Evolutionary conservation across 2,329 filamentous ascomycete species (phyloP).

Genomic region (Pyrenochaeta sp.): DNA sequence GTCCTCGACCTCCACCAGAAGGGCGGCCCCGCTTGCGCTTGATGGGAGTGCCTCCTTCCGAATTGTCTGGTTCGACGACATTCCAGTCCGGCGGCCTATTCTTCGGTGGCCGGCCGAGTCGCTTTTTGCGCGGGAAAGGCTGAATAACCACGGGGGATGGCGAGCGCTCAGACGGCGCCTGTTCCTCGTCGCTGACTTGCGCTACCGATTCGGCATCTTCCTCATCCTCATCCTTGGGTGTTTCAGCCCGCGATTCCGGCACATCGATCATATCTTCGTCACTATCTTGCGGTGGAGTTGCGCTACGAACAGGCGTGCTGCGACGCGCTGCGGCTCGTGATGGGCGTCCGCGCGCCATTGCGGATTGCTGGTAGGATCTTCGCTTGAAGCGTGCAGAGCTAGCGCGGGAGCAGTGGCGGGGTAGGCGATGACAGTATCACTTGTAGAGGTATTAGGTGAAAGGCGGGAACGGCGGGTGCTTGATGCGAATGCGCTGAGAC

Average conservation of each 20-base stretch:
- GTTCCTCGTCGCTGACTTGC: slow-evolving; percentile 47
- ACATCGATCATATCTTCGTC: slow-evolving; percentile 48
- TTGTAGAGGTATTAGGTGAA: slow-evolving; percentile 4
- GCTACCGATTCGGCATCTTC: slow-evolving; percentile 60
- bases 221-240: slow-evolving; percentile 60
- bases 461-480: slow-evolving; percentile 6
- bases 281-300: slow-evolving; percentile 46
- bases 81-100: slow-evolving; percentile 81
- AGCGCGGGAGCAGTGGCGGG: background rate
- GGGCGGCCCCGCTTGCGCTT: slow-evolving; percentile 61
- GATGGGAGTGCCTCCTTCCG: slow-evolving; percentile 58
- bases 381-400: background rate
- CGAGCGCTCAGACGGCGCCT: slow-evolving; percentile 56
- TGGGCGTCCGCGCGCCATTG: slow-evolving; percentile 49
- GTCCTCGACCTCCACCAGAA: slow-evolving; percentile 70
- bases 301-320: slow-evolving; percentile 47
- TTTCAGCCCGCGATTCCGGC: slow-evolving; percentile 45
- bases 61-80: slow-evolving; percentile 61
- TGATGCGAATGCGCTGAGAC: slow-evolving; percentile 9
- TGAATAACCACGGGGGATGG: slow-evolving; percentile 61
- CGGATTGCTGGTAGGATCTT: slow-evolving; percentile 1
- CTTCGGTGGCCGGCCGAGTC: slow-evolving; percentile 86
- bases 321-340: slow-evolving; percentile 51
- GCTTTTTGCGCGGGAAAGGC: slow-evolving; percentile 72
- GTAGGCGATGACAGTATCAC: background rate